Evolutionary conservation across 345 rosid species (phyloP).

Genomic region (Leavenworthia alabamica): DNA sequence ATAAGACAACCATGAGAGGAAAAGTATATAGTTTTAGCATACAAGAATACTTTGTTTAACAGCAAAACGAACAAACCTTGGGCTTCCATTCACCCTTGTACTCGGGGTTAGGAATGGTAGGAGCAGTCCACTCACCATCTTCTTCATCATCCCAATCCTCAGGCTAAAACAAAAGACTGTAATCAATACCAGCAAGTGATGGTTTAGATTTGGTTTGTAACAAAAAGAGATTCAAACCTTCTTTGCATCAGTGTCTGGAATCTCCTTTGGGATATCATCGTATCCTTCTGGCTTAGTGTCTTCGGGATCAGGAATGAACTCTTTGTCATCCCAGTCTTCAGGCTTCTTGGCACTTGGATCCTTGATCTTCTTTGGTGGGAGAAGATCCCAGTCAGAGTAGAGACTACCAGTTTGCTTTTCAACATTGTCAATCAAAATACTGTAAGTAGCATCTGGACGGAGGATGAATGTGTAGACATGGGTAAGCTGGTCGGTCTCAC

Average conservation of each 20-base stretch:
- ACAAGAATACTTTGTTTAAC: background rate
- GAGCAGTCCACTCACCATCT: constrained; percentile 97
- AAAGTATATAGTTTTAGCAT: background rate
- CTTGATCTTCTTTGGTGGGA: constrained; percentile 82
- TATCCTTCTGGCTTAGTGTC: constrained; percentile 95
- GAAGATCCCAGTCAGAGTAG: constrained; percentile 90
- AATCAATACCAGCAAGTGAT: background rate
- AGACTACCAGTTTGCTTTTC: constrained; percentile 96
- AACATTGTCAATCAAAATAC: constrained; percentile 80
- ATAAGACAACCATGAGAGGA: background rate
- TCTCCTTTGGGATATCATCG: constrained; percentile 93
- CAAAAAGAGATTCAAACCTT: constrained; percentile 70
- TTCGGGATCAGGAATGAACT: constrained; percentile 85
- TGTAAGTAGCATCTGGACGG: constrained; percentile 92
- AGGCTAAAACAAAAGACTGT: constrained; percentile 51
- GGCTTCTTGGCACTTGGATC: constrained; percentile 99
- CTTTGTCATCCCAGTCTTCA: constrained; percentile 97
- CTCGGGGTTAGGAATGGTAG: constrained; percentile 92
- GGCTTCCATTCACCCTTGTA: constrained; percentile 94
- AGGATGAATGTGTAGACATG: constrained; percentile 88
- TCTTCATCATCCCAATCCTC: constrained; percentile 99
- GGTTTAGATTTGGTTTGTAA: background rate
- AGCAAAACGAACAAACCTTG: constrained; percentile 50
- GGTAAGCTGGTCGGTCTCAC: constrained; percentile 97
- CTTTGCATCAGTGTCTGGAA: constrained; percentile 77